A percentile compares a stretch with the other conserved stretches of the same genome.
These are phyloP conservation scores for Eucalyptus coolabah DNA, from an alignment of 345 rosid genomes.

Conservation along the genomic window DNA sequence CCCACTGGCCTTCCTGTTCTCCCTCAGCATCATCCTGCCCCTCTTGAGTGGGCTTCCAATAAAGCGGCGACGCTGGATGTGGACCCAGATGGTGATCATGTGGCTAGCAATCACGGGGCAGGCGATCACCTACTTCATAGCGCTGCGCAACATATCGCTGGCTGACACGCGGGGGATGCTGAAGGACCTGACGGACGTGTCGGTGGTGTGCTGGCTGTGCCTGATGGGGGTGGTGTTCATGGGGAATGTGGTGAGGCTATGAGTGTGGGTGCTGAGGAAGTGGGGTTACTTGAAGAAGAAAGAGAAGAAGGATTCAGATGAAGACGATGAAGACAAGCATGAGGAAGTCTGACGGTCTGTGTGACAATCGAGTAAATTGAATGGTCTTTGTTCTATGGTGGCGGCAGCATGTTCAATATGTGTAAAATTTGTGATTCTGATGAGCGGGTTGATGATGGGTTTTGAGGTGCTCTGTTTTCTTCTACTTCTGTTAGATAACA, in stretches of 20 bases:
- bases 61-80: neutral
- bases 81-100: neutral
- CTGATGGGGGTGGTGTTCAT: neutral
- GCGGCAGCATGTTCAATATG: neutral
- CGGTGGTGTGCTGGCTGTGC: neutral
- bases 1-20: neutral
- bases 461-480: neutral
- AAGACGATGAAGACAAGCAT: neutral
- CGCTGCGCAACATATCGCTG: neutral
- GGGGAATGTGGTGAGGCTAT: neutral
- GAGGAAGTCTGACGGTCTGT: neutral
- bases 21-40: slow-evolving; percentile 5
- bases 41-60: slow-evolving; percentile 9
- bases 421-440: neutral
- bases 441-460: neutral
- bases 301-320: neutral
- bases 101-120: neutral
- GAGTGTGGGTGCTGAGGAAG: neutral
- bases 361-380: neutral
- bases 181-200: neutral
- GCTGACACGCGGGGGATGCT: neutral
- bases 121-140: neutral
- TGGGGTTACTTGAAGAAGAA: neutral
- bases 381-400: neutral
- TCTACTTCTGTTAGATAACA: neutral